phyloP scores from a whole-genome alignment of 768 basidiomycete species.

The Wakefieldia striispora region DNA sequence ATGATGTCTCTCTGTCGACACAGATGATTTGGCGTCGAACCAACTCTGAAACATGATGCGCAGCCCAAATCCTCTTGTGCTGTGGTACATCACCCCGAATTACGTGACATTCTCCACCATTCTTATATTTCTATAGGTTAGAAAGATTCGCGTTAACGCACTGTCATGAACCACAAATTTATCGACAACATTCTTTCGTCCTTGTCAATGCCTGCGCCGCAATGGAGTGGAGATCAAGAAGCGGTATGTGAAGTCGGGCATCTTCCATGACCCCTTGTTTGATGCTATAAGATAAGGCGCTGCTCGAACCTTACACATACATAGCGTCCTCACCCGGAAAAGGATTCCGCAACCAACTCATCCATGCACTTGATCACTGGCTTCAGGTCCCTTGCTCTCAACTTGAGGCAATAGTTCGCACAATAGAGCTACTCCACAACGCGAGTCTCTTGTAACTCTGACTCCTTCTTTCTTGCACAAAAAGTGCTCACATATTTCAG shows the following conservation, averaged over 20 bases:
- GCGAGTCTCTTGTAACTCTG: conserved; percentile 79
- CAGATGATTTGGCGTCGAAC: no score
- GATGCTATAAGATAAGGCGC: conserved; percentile 27
- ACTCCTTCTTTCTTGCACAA: background rate
- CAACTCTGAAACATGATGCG: no score
- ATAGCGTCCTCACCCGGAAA: conserved; percentile 85
- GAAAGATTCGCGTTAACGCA: no score
- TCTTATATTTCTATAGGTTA: no score
- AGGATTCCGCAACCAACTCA: conserved; percentile 82
- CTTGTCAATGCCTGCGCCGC: conserved; percentile 27
- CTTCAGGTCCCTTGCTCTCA: conserved; percentile 73
- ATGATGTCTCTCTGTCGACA: no score
- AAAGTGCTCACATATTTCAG: no score
- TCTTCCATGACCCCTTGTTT: background rate
- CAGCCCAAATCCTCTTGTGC: no score
- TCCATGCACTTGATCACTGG: conserved; percentile 92
- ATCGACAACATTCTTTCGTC: conserved; percentile 40
- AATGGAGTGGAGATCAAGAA: conserved; percentile 23
- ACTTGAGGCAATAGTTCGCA: conserved; percentile 66
- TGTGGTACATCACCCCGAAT: no score
- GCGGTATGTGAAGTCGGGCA: conserved; percentile 14
- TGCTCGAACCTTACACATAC: conserved; percentile 89
- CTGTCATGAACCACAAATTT: conserved; percentile 27
- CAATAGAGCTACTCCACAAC: conserved; percentile 90
- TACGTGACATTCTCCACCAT: no score